A percentile compares a stretch with the other conserved stretches of the same genome.
These are phyloP conservation scores for Aspergillus nidulans DNA, from an alignment of 495 filamentous ascomycete genomes.

Conservation along the genomic window DNA sequence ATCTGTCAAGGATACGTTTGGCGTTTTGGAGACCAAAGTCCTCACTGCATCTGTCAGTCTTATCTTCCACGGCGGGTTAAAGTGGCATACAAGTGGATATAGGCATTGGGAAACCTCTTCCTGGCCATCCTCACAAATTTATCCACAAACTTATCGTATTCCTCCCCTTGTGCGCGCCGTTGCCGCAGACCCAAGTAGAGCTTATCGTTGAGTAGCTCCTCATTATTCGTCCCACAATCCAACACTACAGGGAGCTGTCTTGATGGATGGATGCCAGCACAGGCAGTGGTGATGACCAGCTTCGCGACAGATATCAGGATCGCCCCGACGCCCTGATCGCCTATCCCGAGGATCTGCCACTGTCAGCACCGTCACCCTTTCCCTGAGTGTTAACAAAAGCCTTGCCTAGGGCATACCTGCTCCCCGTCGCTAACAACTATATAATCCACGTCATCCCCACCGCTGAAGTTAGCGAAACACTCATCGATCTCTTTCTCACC, in stretches of 20 bases:
- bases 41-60: conserved; percentile 31
- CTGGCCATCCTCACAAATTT: conserved; percentile 63
- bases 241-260: conserved; percentile 76
- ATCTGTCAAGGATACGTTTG: conserved; percentile 68
- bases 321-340: conserved; percentile 86
- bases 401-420: conserved; percentile 47
- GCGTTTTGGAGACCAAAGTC: conserved; percentile 58
- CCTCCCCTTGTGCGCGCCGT: conserved; percentile 59
- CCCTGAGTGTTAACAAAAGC: no score
- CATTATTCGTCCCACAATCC: conserved; percentile 86
- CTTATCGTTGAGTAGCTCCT: conserved; percentile 70
- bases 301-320: conserved; percentile 85
- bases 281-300: conserved; percentile 74
- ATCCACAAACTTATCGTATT: conserved; percentile 78
- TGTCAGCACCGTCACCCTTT: no score
- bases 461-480: conserved; percentile 62
- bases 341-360: conserved; percentile 74
- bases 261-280: conserved; percentile 79
- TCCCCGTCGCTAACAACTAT: conserved; percentile 83
- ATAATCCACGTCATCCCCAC: conserved; percentile 71
- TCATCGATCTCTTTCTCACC: conserved; percentile 51
- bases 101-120: conserved; percentile 71
- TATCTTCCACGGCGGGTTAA: no score
- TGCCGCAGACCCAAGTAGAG: conserved; percentile 74
- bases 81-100: conserved; percentile 67